phyloP scores from a whole-genome alignment of 495 filamentous ascomycete species.

The Cenococcum geophilum region DNA sequence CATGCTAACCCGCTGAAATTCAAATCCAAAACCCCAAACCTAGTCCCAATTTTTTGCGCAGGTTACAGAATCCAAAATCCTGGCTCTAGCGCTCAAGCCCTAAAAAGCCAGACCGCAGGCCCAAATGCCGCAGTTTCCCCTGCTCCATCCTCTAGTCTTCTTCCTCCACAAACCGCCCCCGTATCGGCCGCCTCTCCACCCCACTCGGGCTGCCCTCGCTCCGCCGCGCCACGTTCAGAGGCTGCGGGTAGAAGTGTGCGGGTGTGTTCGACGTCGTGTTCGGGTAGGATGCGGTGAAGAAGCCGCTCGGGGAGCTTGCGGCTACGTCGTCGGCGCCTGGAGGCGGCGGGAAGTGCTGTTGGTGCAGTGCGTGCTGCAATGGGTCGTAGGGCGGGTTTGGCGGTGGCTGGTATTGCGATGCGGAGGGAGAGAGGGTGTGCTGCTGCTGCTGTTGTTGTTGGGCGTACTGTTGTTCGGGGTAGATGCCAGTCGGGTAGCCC shows the following conservation, averaged over 20 bases:
- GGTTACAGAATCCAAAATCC: too few species aligned
- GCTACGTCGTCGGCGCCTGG: not conserved
- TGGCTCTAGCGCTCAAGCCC: too few species aligned
- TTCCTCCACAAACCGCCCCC: constrained; percentile 28
- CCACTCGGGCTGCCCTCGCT: constrained; percentile 4
- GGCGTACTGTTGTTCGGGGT: not conserved
- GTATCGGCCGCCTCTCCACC: constrained; percentile 15
- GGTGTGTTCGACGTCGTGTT: constrained; percentile 21
- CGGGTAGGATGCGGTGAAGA: not conserved
- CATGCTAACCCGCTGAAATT: too few species aligned
- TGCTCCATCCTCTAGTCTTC: too few species aligned
- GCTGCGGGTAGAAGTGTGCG: constrained; percentile 30
- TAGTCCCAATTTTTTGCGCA: too few species aligned
- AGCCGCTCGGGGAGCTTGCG: constrained; percentile 11
- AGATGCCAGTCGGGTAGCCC: not conserved
- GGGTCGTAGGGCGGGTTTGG: constrained; percentile 8
- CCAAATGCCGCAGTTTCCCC: too few species aligned
- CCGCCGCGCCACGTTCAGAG: constrained; percentile 5
- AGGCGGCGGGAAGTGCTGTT: constrained; percentile 7
- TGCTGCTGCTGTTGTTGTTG: not conserved
- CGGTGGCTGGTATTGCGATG: not conserved
- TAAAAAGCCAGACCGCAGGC: too few species aligned
- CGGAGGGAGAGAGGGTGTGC: not conserved
- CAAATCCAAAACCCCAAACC: too few species aligned
- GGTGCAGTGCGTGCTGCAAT: not conserved